Evolutionary conservation across 1,139 yeast species (phyloP), one percentile per base, ranked within the genome.

Genomic region (Hyphopichia buzzinii): DNA sequence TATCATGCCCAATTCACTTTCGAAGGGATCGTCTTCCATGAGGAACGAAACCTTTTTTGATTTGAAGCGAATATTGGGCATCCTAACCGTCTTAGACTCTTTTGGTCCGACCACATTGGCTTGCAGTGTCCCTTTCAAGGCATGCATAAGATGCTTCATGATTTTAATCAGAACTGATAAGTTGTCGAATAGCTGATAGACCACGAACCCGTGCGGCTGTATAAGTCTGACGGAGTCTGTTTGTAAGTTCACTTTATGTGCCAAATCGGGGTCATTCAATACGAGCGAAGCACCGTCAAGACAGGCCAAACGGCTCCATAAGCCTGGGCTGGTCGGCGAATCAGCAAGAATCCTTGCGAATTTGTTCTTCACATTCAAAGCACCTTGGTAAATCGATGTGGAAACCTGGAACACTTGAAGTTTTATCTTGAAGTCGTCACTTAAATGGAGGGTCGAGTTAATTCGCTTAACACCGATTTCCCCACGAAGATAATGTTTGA

Each of bases 1-100:
- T 17, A 86, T 81, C 74, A 84, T 74, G 29, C 77, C 78, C 39
- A 90, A 60, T 47, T 88, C 84, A 2, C 84, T 62, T 58, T 90
- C 98, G 55, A 92, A 88, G 4, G 94, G 88, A 59, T 90, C 96
- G 59, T 89, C 96, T 40, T 81, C 88, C 60, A 83, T 64, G 8
- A 63, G 52, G 33, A 83, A 62, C 2, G 72, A 50, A 5, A 86
- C 49, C 21, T 64, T 63, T 4, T 68, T 62, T 0, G 89, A 61
- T 35, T 56, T 65, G 10, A 88, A 35, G 8, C 70, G 64, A 3
- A 84, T 64, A 15, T 61, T 60, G 0, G 94, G 94, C 8, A 85
- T 42, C 4, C 54, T 49, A 4, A 69, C 44, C 25, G 90, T 69
- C 16, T 59, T 44, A 34, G 75, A 70, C 34, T 60, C 65, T 4